A percentile compares a stretch with the other conserved stretches of the same genome.
phyloP scores from a whole-genome alignment of 2,329 filamentous ascomycete genomes.

The Stagonosporopsis chrysanthemi region DNA sequence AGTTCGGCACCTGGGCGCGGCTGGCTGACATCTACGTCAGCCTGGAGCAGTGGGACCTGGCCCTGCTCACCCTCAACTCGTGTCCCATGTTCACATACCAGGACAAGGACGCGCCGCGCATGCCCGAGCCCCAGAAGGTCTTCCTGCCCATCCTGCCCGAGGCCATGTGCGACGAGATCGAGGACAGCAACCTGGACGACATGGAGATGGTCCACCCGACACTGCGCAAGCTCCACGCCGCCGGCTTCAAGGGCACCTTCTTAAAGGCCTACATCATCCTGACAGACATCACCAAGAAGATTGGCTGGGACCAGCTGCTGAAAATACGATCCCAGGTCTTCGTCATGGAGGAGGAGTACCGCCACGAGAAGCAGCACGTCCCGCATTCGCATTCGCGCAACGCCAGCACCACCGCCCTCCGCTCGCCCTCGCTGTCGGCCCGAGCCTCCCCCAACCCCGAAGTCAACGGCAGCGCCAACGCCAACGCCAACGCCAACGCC shows the following conservation, averaged over 20 bases:
- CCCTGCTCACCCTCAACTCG: conserved; percentile 92
- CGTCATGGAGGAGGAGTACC: conserved; percentile 99
- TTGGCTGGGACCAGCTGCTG: conserved; percentile 95
- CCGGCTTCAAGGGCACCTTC: conserved; percentile 93
- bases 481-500: too few relatives aligned
- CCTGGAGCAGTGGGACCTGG: conserved; percentile 96
- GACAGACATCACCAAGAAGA: conserved; percentile 94
- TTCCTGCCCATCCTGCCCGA: conserved; percentile 86
- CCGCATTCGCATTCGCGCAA: conserved; percentile 63
- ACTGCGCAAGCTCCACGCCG: conserved; percentile 82
- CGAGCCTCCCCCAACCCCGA: conserved; percentile 44
- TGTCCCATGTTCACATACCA: conserved; percentile 99
- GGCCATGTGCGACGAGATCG: conserved; percentile 92
- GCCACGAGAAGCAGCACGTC: conserved; percentile 72
- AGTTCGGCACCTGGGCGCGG: conserved; percentile 96
- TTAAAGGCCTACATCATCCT: conserved; percentile 92
- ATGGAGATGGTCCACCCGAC: conserved; percentile 88
- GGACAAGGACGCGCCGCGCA: conserved; percentile 92
- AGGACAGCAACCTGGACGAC: conserved; percentile 82
- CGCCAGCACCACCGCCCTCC: conserved; percentile 80
- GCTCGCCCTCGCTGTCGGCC: conserved; percentile 62
- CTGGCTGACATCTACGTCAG: conserved; percentile 92
- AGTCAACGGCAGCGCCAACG: conserved; percentile 44
- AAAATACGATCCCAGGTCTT: conserved; percentile 97
- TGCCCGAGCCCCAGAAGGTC: conserved; percentile 91